These are phyloP conservation scores for Fusarium devonianum DNA, from an alignment of 2,329 filamentous ascomycete species.

Conservation along the genomic window DNA sequence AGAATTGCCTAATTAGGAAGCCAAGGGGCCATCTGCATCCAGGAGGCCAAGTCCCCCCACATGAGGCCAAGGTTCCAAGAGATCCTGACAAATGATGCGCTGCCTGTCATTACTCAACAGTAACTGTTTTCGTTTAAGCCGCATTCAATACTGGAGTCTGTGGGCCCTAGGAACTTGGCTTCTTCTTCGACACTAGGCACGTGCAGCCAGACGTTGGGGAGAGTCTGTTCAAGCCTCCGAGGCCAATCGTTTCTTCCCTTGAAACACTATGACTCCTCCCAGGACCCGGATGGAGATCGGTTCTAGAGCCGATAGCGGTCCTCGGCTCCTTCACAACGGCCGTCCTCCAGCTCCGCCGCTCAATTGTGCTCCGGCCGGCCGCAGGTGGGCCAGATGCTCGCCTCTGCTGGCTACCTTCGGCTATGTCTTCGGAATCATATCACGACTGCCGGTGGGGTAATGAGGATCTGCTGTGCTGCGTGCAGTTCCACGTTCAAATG, in stretches of 20 bases:
- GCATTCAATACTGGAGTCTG: neutral
- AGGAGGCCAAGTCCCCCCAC: too few species aligned
- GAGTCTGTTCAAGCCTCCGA: neutral
- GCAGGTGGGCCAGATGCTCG: too few species aligned
- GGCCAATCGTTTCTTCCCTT: neutral
- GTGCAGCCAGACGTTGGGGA: neutral
- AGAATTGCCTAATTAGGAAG: slow-evolving; percentile 3
- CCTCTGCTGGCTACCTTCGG: too few species aligned
- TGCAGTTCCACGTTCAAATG: too few species aligned
- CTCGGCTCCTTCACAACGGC: too few species aligned
- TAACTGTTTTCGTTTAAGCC: neutral
- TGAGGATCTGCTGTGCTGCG: too few species aligned
- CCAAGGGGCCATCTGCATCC: neutral
- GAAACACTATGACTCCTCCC: neutral
- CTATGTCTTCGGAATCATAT: neutral
- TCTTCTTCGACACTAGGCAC: neutral
- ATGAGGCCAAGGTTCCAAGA: neutral
- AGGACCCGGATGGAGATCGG: too few species aligned
- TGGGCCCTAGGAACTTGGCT: neutral
- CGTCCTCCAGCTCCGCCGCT: too few species aligned
- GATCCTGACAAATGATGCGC: neutral
- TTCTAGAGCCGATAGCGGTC: too few species aligned
- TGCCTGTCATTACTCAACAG: neutral
- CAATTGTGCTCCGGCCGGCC: too few species aligned
- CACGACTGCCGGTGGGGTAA: too few species aligned